A percentile compares a stretch with the other conserved stretches of the same genome.
These are phyloP conservation scores for Sindora glabra DNA, from an alignment of 306 rosid species.

Conservation along the genomic window DNA sequence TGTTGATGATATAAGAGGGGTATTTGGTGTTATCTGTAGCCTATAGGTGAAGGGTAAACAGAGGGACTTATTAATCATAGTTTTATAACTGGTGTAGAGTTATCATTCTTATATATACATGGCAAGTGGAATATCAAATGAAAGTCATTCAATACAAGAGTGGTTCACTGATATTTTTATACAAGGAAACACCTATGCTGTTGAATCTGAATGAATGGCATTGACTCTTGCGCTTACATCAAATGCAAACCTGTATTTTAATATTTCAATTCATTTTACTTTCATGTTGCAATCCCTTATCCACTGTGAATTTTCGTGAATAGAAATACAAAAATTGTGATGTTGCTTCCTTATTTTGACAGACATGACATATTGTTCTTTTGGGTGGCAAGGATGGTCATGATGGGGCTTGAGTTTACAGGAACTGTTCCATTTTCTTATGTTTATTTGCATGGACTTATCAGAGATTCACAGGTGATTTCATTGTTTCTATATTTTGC, in stretches of 20 bases:
- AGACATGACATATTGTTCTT: conserved; percentile 97
- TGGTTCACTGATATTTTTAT: not conserved
- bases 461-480: conserved; percentile 84
- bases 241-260: not conserved
- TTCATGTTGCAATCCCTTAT: not conserved
- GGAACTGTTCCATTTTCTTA: conserved; percentile 82
- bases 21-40: too few species aligned
- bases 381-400: conserved; percentile 99
- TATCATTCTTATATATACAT: not conserved
- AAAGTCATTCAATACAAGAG: not conserved
- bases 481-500: not conserved
- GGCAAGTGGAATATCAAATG: not conserved
- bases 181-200: not conserved
- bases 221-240: not conserved
- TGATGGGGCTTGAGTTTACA: conserved; percentile 97
- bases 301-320: not conserved
- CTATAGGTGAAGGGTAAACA: too few species aligned
- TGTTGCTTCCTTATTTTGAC: conserved; percentile 25
- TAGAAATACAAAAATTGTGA: not conserved
- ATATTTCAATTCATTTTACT: not conserved
- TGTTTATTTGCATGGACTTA: conserved; percentile 92
- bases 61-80: not conserved
- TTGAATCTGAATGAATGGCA: not conserved
- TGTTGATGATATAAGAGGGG: too few species aligned
- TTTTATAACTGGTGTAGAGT: not conserved